Base-by-base conservation (phyloP, 805 yeast genomes). In the Starmera caribaea region DNA sequence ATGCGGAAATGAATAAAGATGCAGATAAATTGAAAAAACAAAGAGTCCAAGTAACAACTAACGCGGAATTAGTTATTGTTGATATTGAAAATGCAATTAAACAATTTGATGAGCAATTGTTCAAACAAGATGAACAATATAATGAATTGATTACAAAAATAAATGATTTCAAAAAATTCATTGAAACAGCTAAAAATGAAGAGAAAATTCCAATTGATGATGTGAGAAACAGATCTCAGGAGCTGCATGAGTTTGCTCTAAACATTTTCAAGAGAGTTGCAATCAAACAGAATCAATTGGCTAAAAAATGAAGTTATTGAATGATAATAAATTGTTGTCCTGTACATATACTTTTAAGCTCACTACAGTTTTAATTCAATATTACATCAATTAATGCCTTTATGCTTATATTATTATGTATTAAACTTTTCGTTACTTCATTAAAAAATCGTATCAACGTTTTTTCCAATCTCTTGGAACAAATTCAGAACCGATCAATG, bases 61-160 rank as follows among this genome's bases (percentile, higher is more conserved):
- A 79, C 55, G 84, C 87, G 21, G 94, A 82, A 48, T 77, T 81
- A 51, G 70, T 81, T 38, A 76, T 87, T 50, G 80, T 82, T 53
- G 98, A 92, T 61, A 87, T 95, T 38, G 96, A 88, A 62, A 73
- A 73, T 62, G 90, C 96, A 9, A 66, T 92, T 45, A 68, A 68
- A 48, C 95, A 85, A 64, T 82, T 81, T 55, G 70, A 71, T 8
- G 59, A 62, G 8, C 6, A 7, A 21, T 44, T 61, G 8, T 69
- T 76, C 4, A 45, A 56, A 7, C 70, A 65, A 44, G 87, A 80
- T 51, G 73, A 68, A 55, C 61, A 73, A 38, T 76, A 69, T 57
- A 65, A 65, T 48, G 34, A 32, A 5, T 70, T 73, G 55, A 65
- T 65, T 40, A 68, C 58, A 36, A 63, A 61, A 54, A 68, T 75